Percentiles rank a stretch among this genome's conserved stretches.
Evolutionary conservation across 108 stramenopile genomes (phyloP).

Genomic region (Seminavis robusta): DNA sequence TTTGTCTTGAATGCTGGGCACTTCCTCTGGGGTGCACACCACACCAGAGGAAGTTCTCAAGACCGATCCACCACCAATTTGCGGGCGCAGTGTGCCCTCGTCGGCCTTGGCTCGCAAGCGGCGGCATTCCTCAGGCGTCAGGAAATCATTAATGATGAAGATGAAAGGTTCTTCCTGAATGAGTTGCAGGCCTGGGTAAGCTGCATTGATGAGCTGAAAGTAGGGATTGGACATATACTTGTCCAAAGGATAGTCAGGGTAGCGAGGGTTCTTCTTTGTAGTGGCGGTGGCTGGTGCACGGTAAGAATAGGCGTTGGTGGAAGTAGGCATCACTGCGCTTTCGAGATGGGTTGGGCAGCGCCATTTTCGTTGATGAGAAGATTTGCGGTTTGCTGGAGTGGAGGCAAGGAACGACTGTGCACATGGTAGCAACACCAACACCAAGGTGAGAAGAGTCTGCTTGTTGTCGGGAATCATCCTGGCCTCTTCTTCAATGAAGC

Average conservation of each 20-base stretch:
- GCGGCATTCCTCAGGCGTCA: conserved; percentile 12
- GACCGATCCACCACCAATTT: conserved; percentile 11
- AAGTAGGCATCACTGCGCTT: too few species aligned
- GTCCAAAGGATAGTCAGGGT: conserved; percentile 13
- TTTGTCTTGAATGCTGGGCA: conserved; percentile 4
- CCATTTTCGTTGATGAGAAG: too few species aligned
- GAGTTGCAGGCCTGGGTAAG: conserved; percentile 10
- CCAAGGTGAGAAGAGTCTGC: too few species aligned
- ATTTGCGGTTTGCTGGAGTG: too few species aligned
- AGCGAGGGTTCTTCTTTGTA: not conserved
- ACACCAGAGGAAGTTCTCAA: conserved; percentile 5
- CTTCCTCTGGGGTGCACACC: conserved; percentile 7
- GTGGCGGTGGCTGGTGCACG: not conserved
- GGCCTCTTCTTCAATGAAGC: too few species aligned
- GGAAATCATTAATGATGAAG: conserved; percentile 13
- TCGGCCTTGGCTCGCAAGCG: conserved; percentile 1
- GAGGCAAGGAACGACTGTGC: too few species aligned
- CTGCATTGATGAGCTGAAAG: conserved; percentile 5
- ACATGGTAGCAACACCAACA: too few species aligned
- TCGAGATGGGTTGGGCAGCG: too few species aligned
- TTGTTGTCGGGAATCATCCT: too few species aligned
- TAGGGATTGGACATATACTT: conserved; percentile 13
- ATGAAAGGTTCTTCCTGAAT: conserved; percentile 19
- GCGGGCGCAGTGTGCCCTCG: conserved; percentile 1
- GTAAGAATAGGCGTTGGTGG: too few species aligned